Evolutionary conservation across 768 basidiomycete genomes (phyloP), one percentile per base, ranked within the genome.

Genomic region (Harrya chromipes): DNA sequence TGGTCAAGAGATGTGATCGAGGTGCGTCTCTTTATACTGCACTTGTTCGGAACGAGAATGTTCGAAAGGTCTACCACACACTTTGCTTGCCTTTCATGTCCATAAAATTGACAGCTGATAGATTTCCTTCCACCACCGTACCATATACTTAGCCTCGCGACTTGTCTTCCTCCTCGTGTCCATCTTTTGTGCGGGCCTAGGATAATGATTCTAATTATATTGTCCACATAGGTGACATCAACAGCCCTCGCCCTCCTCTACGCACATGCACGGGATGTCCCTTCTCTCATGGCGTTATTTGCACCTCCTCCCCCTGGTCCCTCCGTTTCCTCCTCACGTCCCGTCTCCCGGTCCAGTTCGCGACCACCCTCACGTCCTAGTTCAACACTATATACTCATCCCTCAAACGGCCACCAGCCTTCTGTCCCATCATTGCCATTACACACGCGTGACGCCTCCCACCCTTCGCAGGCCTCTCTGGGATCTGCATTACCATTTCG

Each of bases 1-100:
- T 86, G 86, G 76, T 73, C 85, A 33, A 83, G 79, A 83, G 91
- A 64, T 54, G 80, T 73, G 16, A 49, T 67, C 17, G 60, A 62
- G 58, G 64, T 67, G 46, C 29, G 63, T 44, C n/a, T 33, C 29
- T 33, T n/a, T 46, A 40, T 26, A 29, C 52, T 42, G n/a, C 38
- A 36, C 40, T 20, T 56, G 14, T 50, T 46, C 6, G 47, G 42
- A 37, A 1, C 37, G 24, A 38, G 42, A 38, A 26, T 67, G 0
- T 64, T 85, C 47, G 65, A 88, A 31, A 70, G 78, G 37, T 47
- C 38, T 26, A 24, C 19, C 17, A 29, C 33, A 17, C 34, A 19
- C n/a, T 35, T 51, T 47, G 17, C n/a, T 17, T 45, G 24, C 24
- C n/a, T 24, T 21, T 20, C 26, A 16, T 37, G 14, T 27, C 13